Evolutionary conservation across 148 eudicot genomes (phyloP).

Genomic region (Beta vulgaris): DNA sequence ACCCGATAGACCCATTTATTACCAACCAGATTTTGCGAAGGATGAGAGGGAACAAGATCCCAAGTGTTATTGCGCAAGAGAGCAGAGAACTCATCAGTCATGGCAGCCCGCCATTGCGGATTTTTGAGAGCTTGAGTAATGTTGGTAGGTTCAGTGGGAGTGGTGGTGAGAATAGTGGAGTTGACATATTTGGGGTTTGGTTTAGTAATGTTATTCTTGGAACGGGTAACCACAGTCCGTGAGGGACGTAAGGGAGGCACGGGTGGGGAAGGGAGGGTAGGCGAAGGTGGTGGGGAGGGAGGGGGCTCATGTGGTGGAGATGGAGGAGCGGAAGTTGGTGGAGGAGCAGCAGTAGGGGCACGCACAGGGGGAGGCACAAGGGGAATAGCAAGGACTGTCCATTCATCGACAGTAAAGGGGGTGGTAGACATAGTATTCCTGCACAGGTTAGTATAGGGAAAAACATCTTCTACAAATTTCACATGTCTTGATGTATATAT

Average conservation of each 20-base stretch:
- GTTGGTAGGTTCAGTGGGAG: neutral
- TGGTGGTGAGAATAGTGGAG: neutral
- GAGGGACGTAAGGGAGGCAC: neutral
- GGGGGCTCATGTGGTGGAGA: neutral
- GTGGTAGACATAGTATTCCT: no score
- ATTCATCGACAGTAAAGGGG: no score
- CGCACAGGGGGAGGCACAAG: no score
- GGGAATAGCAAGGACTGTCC: no score
- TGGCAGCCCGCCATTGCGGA: neutral
- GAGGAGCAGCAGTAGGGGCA: no score
- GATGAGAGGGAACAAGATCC: neutral
- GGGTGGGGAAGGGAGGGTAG: neutral
- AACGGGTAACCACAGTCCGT: neutral
- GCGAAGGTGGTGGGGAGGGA: neutral
- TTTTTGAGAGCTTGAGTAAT: neutral
- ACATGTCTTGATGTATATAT: no score
- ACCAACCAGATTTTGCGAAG: neutral
- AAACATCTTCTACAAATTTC: no score
- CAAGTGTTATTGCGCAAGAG: neutral
- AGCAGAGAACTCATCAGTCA: neutral
- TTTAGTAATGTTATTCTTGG: neutral
- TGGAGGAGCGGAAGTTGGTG: neutral
- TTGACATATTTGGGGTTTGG: neutral
- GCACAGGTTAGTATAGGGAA: no score
- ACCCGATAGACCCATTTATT: neutral